Evolutionary conservation across 805 yeast species (phyloP).

Genomic region (Yamadazyma scolyti): DNA sequence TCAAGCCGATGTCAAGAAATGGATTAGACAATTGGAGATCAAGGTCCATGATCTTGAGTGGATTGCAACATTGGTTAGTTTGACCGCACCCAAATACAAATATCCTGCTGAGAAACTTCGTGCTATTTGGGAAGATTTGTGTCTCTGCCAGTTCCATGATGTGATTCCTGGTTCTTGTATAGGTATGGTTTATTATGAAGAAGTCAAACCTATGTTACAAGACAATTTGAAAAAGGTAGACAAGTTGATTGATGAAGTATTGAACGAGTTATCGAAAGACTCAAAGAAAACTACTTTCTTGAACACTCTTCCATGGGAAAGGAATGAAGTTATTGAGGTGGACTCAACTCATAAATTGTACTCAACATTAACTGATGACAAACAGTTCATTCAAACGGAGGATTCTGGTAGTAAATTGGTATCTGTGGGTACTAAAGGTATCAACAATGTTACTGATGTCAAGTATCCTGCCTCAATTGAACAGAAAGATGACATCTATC

Average conservation of each 20-base stretch:
- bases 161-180: constrained; percentile 97
- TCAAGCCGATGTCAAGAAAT: constrained; percentile 80
- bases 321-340: constrained; percentile 43
- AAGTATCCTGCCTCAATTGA: constrained; percentile 49
- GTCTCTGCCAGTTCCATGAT: constrained; percentile 93
- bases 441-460: constrained; percentile 17
- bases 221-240: constrained; percentile 52
- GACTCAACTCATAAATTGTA: constrained; percentile 14
- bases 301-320: constrained; percentile 66
- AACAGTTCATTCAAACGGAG: constrained; percentile 9
- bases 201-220: constrained; percentile 75
- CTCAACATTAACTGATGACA: constrained; percentile 9
- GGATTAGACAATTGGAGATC: constrained; percentile 73
- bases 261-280: constrained; percentile 17
- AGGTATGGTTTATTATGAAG: constrained; percentile 80
- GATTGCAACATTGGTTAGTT: constrained; percentile 73
- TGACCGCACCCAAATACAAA: constrained; percentile 46
- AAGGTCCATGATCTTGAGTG: constrained; percentile 83
- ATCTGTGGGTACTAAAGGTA: constrained; percentile 20
- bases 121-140: constrained; percentile 80
- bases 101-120: constrained; percentile 73
- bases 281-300: constrained; percentile 17
- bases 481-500: constrained; percentile 35
- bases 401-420: constrained; percentile 12
- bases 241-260: constrained; percentile 48